Conservation (phyloP, 2,329 filamentous ascomycete species). For the Fusarium lyarnte region DNA sequence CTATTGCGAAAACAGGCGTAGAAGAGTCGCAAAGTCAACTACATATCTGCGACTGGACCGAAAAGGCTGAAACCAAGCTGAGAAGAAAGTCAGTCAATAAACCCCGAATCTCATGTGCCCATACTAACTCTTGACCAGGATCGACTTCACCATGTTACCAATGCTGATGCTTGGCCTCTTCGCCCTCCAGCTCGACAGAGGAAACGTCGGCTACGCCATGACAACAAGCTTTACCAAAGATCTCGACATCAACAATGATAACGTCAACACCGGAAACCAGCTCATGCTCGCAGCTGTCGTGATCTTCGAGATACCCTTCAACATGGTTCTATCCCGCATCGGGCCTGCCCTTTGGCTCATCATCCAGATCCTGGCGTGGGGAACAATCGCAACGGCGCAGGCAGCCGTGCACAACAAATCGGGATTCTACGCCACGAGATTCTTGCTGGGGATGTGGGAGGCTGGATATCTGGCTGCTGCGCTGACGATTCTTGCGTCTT, state of each 20-base stretch:
- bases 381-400: constrained; percentile 1
- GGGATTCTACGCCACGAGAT: neutral
- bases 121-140: neutral
- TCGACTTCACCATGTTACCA: neutral
- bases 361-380: neutral
- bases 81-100: neutral
- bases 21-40: neutral
- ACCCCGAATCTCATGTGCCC: fast-evolving
- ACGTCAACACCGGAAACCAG: constrained; percentile 13
- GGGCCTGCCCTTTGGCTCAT: neutral
- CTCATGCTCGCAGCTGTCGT: constrained; percentile 3
- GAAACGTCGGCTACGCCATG: constrained; percentile 8
- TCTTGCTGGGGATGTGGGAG: constrained; percentile 1
- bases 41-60: neutral
- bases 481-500: neutral
- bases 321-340: neutral
- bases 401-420: neutral
- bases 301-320: neutral
- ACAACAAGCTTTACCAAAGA: constrained; percentile 7
- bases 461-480: constrained; percentile 3
- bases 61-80: neutral
- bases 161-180: constrained; percentile 17
- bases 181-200: neutral
- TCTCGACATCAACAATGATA: constrained; percentile 2
- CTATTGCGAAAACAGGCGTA: fast-evolving